A percentile compares a stretch with the other conserved stretches of the same genome.
phyloP scores from a whole-genome alignment of 768 basidiomycete species.

The Dentipellis fragilis region DNA sequence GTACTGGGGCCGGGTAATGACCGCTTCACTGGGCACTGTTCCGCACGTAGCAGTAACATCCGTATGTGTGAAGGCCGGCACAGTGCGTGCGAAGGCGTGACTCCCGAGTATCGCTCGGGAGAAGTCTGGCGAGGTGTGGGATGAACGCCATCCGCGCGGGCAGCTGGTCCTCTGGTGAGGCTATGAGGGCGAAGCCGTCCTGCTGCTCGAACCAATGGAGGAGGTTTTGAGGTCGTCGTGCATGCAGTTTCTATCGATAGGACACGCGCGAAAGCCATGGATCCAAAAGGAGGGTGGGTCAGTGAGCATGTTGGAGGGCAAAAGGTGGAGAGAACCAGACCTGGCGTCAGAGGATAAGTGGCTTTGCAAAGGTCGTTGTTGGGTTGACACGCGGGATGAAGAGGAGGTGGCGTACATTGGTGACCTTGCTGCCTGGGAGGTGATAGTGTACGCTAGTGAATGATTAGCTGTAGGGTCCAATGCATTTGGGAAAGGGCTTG shows the following conservation, averaged over 20 bases:
- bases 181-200: slow-evolving; percentile 9
- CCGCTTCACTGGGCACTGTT: no score
- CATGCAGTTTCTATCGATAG: slow-evolving; percentile 2
- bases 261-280: slow-evolving; percentile 8
- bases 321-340: slow-evolving; percentile 8
- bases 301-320: slow-evolving; percentile 1
- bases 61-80: no score
- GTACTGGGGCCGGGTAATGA: no score
- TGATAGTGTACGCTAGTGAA: slow-evolving; percentile 8
- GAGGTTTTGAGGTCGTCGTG: slow-evolving; percentile 4
- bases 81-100: neutral
- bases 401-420: slow-evolving; percentile 9
- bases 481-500: neutral
- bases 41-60: no score
- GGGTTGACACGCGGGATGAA: slow-evolving; percentile 7
- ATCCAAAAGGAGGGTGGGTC: slow-evolving; percentile 4
- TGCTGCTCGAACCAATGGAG: slow-evolving; percentile 12
- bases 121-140: slow-evolving; percentile 2
- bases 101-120: neutral
- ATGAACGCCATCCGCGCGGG: slow-evolving; percentile 8
- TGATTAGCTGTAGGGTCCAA: neutral
- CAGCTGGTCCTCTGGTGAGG: slow-evolving; percentile 2
- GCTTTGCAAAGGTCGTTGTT: slow-evolving; percentile 9
- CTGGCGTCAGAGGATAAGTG: slow-evolving; percentile 9
- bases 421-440: slow-evolving; percentile 4